Conservation (phyloP, 441 rosid genomes). For the Caryocar brasiliense region DNA sequence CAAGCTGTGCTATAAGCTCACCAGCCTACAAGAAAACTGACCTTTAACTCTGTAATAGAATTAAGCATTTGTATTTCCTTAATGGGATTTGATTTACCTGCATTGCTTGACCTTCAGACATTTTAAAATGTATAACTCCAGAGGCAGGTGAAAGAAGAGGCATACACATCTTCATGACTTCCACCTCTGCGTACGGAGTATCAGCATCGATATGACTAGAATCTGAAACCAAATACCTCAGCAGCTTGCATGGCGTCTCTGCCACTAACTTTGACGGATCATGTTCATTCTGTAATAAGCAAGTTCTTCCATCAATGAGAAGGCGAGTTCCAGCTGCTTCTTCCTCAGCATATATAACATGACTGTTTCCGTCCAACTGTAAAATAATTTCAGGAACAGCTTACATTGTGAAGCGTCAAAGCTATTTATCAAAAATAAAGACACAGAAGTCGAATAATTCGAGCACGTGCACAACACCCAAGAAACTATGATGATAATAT, state of each 20-base stretch:
- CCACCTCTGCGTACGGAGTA: slow-evolving; percentile 96
- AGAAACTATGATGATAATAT: slow-evolving; percentile 4
- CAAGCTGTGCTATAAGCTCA: slow-evolving; percentile 95
- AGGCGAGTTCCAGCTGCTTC: slow-evolving; percentile 99
- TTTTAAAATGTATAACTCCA: slow-evolving; percentile 70
- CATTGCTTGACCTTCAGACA: slow-evolving; percentile 99
- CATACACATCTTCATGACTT: slow-evolving; percentile 99
- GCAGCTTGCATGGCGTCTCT: slow-evolving; percentile 98
- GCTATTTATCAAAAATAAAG: neutral
- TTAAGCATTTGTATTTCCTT: neutral
- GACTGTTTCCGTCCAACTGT: slow-evolving; percentile 99
- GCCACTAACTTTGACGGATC: slow-evolving; percentile 98
- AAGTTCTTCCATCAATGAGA: slow-evolving; percentile 98
- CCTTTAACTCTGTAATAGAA: slow-evolving; percentile 9
- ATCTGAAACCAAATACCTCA: slow-evolving; percentile 87
- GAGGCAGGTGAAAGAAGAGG: slow-evolving; percentile 99
- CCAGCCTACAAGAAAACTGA: slow-evolving; percentile 62
- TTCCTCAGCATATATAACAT: slow-evolving; percentile 98
- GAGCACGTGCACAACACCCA: neutral
- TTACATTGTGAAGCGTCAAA: neutral
- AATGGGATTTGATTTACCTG: slow-evolving; percentile 47
- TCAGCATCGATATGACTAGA: slow-evolving; percentile 92
- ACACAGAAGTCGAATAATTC: neutral
- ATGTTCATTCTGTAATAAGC: slow-evolving; percentile 98
- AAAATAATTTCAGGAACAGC: slow-evolving; percentile 12